A percentile compares a stretch with the other conserved stretches of the same genome.
phyloP scores from a whole-genome alignment of 169 alveolate species.

The Miamiensis avidus region DNA sequence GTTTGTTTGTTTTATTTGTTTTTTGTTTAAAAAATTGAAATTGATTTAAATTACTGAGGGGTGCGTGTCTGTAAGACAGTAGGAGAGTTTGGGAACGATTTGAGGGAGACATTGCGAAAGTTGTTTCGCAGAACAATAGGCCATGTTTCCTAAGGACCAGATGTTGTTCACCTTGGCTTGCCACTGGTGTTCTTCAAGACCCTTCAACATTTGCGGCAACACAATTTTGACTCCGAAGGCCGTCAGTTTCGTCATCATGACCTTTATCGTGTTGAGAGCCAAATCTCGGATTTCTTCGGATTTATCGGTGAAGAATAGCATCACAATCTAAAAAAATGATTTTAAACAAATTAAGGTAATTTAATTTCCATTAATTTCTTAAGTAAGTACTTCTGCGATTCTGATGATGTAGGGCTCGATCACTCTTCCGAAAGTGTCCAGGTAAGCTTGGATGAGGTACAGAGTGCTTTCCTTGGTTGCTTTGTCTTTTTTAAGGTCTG shows the following conservation, averaged over 20 bases:
- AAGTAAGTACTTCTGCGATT: constrained; percentile 40
- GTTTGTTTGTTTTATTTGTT: too few relatives aligned
- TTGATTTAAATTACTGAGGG: constrained; percentile 37
- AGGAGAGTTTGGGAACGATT: constrained; percentile 45
- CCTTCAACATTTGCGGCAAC: constrained; percentile 55
- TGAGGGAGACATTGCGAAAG: constrained; percentile 62
- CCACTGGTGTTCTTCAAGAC: constrained; percentile 69
- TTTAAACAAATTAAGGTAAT: too few relatives aligned
- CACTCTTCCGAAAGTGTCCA: constrained; percentile 48
- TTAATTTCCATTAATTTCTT: too few relatives aligned
- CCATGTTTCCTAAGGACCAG: constrained; percentile 75
- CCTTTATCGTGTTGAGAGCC: constrained; percentile 49
- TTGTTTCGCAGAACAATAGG: constrained; percentile 70
- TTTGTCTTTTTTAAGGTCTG: constrained; percentile 35
- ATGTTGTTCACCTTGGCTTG: constrained; percentile 63
- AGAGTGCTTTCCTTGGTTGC: constrained; percentile 46
- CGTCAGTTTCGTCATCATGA: constrained; percentile 51
- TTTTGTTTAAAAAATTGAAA: too few relatives aligned
- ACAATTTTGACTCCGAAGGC: constrained; percentile 68
- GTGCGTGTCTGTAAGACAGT: constrained; percentile 82
- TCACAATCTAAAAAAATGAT: neutral
- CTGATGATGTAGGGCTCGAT: constrained; percentile 54
- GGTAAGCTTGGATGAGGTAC: constrained; percentile 48
- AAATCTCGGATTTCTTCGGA: constrained; percentile 56
- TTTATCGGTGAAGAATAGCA: constrained; percentile 57